Evolutionary conservation across 139 green algal genomes (phyloP).

Genomic region (Tetraselmis striata): DNA sequence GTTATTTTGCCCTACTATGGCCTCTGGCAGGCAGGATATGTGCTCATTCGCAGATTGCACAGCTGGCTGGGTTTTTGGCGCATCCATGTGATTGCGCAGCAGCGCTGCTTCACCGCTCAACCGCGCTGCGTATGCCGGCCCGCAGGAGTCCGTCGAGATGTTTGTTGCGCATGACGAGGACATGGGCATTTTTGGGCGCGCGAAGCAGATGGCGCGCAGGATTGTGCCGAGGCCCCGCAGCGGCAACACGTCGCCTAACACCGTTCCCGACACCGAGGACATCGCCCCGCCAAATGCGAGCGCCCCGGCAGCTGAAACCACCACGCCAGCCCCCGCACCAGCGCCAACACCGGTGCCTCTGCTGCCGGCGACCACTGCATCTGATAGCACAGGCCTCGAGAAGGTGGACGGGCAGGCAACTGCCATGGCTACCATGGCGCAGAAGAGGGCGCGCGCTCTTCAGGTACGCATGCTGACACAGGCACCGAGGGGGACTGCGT

Average conservation of each 20-base stretch:
- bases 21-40: no score
- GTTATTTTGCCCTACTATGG: no score
- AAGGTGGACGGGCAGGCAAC: not conserved
- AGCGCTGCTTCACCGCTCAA: no score
- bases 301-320: not conserved
- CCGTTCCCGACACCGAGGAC: no score
- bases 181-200: not conserved
- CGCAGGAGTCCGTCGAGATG: not conserved
- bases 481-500: no score
- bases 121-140: not conserved
- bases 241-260: not conserved
- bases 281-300: no score
- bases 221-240: not conserved
- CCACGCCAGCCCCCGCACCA: no score
- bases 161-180: not conserved
- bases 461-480: no score
- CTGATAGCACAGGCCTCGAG: not conserved
- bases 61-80: no score
- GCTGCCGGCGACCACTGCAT: not conserved
- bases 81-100: no score
- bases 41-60: no score
- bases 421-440: not conserved
- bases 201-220: not conserved
- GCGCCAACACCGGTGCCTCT: no score
- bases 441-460: not conserved